Evolutionary conservation across 768 basidiomycete genomes (phyloP).

Genomic region (Tubosaeta sp.): DNA sequence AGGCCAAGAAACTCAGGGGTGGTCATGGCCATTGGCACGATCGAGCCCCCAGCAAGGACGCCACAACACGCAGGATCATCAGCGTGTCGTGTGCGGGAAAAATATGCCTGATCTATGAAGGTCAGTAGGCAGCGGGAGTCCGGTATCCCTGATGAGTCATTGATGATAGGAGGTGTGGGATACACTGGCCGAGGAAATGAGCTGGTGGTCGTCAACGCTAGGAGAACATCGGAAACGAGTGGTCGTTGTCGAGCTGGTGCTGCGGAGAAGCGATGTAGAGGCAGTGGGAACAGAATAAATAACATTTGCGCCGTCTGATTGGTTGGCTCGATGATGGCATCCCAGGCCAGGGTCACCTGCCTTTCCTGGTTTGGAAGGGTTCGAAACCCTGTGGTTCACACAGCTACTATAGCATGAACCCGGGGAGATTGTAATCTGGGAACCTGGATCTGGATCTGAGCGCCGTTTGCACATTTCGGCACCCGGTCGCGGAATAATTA

Average conservation of each 20-base stretch:
- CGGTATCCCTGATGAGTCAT: constrained; percentile 17
- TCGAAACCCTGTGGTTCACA: constrained; percentile 10
- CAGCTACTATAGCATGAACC: constrained; percentile 13
- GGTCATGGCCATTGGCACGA: too few relatives aligned
- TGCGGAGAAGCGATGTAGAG: constrained; percentile 23
- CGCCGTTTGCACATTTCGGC: constrained; percentile 33
- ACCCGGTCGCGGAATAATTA: constrained; percentile 39
- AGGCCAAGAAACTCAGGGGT: constrained; percentile 1
- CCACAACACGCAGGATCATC: not conserved
- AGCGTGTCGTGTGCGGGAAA: constrained; percentile 4
- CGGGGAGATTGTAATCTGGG: constrained; percentile 24
- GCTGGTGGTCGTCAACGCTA: not conserved
- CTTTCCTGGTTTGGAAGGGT: not conserved
- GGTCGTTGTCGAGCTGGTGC: constrained; percentile 11
- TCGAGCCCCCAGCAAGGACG: not conserved
- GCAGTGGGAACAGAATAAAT: constrained; percentile 15
- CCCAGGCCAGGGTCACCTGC: too few relatives aligned
- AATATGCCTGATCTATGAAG: constrained; percentile 14
- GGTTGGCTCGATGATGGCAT: not conserved
- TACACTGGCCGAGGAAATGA: constrained; percentile 17
- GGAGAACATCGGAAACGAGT: not conserved
- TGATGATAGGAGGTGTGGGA: constrained; percentile 14
- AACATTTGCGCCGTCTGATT: constrained; percentile 3
- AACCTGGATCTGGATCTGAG: constrained; percentile 33
- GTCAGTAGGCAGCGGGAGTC: constrained; percentile 13